A percentile compares a stretch with the other conserved stretches of the same genome.
Conservation (phyloP, 495 filamentous ascomycete species). For the Annulohypoxylon maeteangense region DNA sequence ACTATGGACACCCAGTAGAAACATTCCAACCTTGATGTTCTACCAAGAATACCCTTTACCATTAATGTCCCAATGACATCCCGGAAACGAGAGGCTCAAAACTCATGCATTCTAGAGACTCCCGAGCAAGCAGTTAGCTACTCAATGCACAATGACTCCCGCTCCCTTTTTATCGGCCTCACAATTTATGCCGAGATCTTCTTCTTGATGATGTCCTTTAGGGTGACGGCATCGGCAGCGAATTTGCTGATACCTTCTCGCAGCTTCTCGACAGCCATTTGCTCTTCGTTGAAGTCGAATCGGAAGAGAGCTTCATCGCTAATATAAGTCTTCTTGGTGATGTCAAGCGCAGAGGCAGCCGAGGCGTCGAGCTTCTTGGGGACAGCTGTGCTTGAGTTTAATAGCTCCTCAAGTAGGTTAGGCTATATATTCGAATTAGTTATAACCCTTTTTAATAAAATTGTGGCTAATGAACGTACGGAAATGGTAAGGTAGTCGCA, state of each 20-base stretch:
- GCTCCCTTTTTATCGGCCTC: constrained; percentile 1
- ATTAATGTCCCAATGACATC: constrained; percentile 7
- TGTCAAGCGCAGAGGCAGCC: constrained; percentile 71
- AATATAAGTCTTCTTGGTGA: constrained; percentile 91
- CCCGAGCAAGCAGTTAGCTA: constrained; percentile 10
- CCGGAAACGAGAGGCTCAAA: constrained; percentile 22
- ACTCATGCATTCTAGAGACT: constrained; percentile 31
- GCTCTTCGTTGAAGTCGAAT: constrained; percentile 99
- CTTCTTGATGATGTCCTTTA: constrained; percentile 89
- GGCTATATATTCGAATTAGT: constrained; percentile 64
- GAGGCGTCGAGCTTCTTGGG: constrained; percentile 91
- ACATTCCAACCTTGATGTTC: constrained; percentile 24
- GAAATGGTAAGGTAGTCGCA: constrained; percentile 99
- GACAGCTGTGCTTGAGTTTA: constrained; percentile 79
- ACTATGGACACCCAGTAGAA: constrained; percentile 22
- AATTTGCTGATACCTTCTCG: constrained; percentile 99
- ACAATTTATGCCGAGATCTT: constrained; percentile 69
- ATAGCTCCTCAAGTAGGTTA: constrained; percentile 91
- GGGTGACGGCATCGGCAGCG: constrained; percentile 91
- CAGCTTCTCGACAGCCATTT: constrained; percentile 99
- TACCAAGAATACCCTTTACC: constrained; percentile 17
- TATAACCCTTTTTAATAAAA: background rate
- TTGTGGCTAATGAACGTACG: constrained; percentile 60
- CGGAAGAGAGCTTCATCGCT: constrained; percentile 90
- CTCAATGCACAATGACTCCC: constrained; percentile 8